Conservation (phyloP, 2,329 filamentous ascomycete species). For the Phaeosphaeriaceae sp. region DNA sequence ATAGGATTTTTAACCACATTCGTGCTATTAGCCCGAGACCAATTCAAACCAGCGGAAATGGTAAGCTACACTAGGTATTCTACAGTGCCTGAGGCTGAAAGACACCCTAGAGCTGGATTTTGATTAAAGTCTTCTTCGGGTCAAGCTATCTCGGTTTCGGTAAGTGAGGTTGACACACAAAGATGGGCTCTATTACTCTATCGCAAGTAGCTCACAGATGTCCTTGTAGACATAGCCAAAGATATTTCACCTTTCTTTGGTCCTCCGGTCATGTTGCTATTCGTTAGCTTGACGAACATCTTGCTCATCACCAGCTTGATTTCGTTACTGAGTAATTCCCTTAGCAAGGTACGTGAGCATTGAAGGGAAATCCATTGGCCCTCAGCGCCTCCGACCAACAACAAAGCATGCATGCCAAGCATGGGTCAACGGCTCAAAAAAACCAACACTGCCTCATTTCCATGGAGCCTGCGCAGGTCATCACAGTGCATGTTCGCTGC, state of each 20-base stretch:
- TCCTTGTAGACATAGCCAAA: slow-evolving; percentile 53
- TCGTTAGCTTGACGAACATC: slow-evolving; percentile 78
- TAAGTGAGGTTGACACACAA: slow-evolving; percentile 47
- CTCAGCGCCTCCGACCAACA: slow-evolving; percentile 12
- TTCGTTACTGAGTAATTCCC: slow-evolving; percentile 78
- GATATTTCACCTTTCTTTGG: slow-evolving; percentile 54
- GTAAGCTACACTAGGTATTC: slow-evolving; percentile 14
- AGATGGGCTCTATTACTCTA: slow-evolving; percentile 10
- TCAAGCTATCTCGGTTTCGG: slow-evolving; percentile 76
- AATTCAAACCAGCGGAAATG: slow-evolving; percentile 71
- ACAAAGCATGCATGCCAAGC: slow-evolving; percentile 22
- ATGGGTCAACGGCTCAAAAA: slow-evolving; percentile 16
- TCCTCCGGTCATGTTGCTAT: slow-evolving; percentile 64
- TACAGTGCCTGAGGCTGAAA: slow-evolving; percentile 13
- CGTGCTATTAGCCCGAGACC: slow-evolving; percentile 74
- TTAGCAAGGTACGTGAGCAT: slow-evolving; percentile 59
- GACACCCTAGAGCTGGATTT: slow-evolving; percentile 64
- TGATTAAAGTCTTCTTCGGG: slow-evolving; percentile 83
- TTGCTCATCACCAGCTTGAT: slow-evolving; percentile 80
- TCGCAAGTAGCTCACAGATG: slow-evolving; percentile 23
- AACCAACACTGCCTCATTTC: slow-evolving; percentile 28
- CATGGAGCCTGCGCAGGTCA: slow-evolving; percentile 4
- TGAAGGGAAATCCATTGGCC: slow-evolving; percentile 23
- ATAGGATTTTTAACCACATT: slow-evolving; percentile 86
- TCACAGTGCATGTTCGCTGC: slow-evolving; percentile 1